Evolutionary conservation across 352 stramenopile species (phyloP), one percentile per base, ranked within the genome.

Genomic region (Halophytophthora polymorphica): DNA sequence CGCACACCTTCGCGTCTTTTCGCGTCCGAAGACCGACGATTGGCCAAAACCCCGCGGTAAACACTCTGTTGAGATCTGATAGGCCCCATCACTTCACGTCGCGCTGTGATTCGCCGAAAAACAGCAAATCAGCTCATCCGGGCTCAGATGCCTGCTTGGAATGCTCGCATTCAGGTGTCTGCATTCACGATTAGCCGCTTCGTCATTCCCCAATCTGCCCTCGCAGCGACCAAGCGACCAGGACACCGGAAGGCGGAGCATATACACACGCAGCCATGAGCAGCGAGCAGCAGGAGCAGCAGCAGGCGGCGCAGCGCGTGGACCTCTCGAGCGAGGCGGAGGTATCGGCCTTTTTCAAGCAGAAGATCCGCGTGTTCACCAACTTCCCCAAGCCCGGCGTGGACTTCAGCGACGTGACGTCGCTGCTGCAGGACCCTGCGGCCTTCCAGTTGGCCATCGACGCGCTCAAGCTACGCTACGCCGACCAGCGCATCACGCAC

Each of bases 401-500:
- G 10, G 56, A 83, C 46, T 91, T 93, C 41, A 77, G 69, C 22
- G 80, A 93, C 45, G 75, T 91, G 23, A 86, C 83, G 22, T 77
- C 80, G 43, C 65, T 91, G 50, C 53, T 93, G 42, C 64, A 87
- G 37, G 80, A 91, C 38, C 77, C 79, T 1, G 58, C 63, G 17
- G 80, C 83, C 8, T 93, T 93, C 65, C 78, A 88, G 51, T 49
- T 88, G 23, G 71, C 59, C 25, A 86, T 93, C 45, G 74, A 91
- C 47, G 78, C 80, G n/a, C 74, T 93, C 22, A 66, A 58, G 36
- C 52, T 71, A 25, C 73, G 83, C 8, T 93, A 91, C 50, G 64
- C 50, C 13, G 56, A 51, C 58, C 45, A 85, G 48, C 35, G 64
- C 31, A 78, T 93, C 71, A 88, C 83, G 6, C 80, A 93, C 63